A percentile compares a stretch with the other conserved stretches of the same genome.
phyloP scores from a whole-genome alignment of 148 eudicot species.

The Persicaria maculosa region DNA sequence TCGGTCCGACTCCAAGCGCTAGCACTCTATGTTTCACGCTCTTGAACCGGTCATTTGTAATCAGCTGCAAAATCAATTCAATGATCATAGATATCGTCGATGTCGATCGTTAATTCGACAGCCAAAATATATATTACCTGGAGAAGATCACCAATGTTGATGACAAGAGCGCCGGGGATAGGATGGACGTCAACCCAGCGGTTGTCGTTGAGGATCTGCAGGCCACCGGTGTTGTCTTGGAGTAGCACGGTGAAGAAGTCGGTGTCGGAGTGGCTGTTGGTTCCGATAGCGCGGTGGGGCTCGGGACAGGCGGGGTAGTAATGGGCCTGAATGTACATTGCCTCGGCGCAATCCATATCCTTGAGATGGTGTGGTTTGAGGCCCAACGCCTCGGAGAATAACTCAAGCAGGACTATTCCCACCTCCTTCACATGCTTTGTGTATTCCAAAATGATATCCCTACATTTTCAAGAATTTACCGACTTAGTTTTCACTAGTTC shows the following conservation, averaged over 20 bases:
- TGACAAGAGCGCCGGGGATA: conserved; percentile 11
- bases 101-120: neutral
- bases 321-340: neutral
- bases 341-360: conserved; percentile 1
- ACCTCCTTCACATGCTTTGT: conserved; percentile 9
- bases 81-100: neutral
- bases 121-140: neutral
- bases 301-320: conserved; percentile 14
- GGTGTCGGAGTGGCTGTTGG: neutral
- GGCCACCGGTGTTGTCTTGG: neutral
- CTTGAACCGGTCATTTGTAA: conserved; percentile 10
- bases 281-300: conserved; percentile 8
- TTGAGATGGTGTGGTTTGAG: conserved; percentile 3
- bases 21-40: conserved; percentile 9
- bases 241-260: conserved; percentile 11
- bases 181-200: neutral
- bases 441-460: conserved; percentile 12
- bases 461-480: neutral
- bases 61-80: neutral
- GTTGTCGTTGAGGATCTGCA: conserved; percentile 4
- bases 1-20: neutral
- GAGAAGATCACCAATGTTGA: conserved; percentile 10
- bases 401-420: neutral
- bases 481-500: too few species aligned
- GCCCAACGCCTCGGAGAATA: conserved; percentile 1